Evolutionary conservation across 169 alveolate genomes (phyloP), one percentile per base, ranked within the genome.

Genomic region (Theileria equi): DNA sequence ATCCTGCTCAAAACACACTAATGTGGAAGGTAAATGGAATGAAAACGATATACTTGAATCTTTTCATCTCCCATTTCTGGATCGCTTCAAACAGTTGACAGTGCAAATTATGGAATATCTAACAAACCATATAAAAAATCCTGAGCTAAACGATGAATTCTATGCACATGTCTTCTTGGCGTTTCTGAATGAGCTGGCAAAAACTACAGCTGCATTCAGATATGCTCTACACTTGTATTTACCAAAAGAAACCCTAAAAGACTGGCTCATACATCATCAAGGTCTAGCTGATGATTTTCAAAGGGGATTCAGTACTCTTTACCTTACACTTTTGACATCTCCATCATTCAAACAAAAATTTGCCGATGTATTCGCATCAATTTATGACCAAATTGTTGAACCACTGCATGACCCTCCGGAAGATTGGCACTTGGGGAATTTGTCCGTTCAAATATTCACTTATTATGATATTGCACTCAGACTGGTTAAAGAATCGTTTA

Each of bases 371-470:
- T 77, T 29, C 44, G 85, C 50, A 7, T 26, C 43, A 21, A 21
- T 58, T 4, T 77, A 77, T 72, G 29, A 41, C 44, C 74, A 74
- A 23, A 53, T 74, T n/a, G 65, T 64, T 3, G 54, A 66, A 26
- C 84, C 84, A 5, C 54, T 40, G 25, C 47, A 55, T 26, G 80
- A 54, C 23, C 34, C 17, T 17, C 58, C 64, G 2, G 80, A 74
- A 73, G 83, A 74, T 13, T 74, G 78, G 78, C 80, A 67, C 38
- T 29, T 77, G 50, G 61, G 63, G 54, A 34, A 77, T 54, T 48
- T 77, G 10, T 77, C 86, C n/a, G 86, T 77, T 19, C 86, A 77
- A 55, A 52, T 77, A 7, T 77, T 77, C 35, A 77, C 86, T 5
- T 65, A 66, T 41, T 48, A 80, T 11, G 3, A 36, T 19, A 67